Percentiles rank a stretch among this genome's conserved stretches.
phyloP scores from a whole-genome alignment of 768 basidiomycete species.

The Suillus fuscotomentosus region DNA sequence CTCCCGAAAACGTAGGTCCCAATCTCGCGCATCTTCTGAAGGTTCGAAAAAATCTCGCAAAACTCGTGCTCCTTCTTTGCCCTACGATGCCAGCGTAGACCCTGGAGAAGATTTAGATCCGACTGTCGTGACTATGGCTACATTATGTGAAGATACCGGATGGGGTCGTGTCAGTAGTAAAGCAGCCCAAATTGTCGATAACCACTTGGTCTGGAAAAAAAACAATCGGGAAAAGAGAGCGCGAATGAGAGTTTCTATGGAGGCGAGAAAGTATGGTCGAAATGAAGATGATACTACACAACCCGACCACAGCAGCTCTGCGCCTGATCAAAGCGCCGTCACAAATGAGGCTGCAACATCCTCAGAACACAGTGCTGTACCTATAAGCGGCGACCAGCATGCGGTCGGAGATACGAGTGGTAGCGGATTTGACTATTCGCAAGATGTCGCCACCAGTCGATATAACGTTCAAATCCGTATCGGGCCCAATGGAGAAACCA shows the following conservation, averaged over 20 bases:
- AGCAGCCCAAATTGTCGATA: slow-evolving; percentile 66
- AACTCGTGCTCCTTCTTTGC: slow-evolving; percentile 45
- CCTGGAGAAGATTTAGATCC: slow-evolving; percentile 81
- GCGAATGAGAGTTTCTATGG: slow-evolving; percentile 61
- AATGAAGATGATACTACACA: slow-evolving; percentile 46
- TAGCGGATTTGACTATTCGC: slow-evolving; percentile 68
- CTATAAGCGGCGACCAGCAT: background rate
- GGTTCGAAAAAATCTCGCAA: slow-evolving; percentile 35
- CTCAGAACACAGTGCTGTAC: slow-evolving; percentile 11
- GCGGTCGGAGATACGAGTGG: slow-evolving; percentile 44
- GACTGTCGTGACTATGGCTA: slow-evolving; percentile 81
- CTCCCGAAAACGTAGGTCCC: slow-evolving; percentile 20
- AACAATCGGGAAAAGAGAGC: slow-evolving; percentile 65
- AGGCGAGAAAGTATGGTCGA: slow-evolving; percentile 73
- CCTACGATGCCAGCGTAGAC: slow-evolving; percentile 58
- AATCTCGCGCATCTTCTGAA: slow-evolving; percentile 16
- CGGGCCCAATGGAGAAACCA: slow-evolving; percentile 82
- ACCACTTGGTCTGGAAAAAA: slow-evolving; percentile 71
- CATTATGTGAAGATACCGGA: slow-evolving; percentile 74
- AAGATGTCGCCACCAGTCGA: slow-evolving; percentile 62
- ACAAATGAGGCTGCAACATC: slow-evolving; percentile 13
- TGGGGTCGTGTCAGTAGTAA: slow-evolving; percentile 79
- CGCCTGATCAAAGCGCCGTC: slow-evolving; percentile 7
- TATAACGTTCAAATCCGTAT: slow-evolving; percentile 86
- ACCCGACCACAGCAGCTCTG: slow-evolving; percentile 9